phyloP scores from a whole-genome alignment of 2,329 filamentous ascomycete genomes.

The Diaporthe vaccinii region DNA sequence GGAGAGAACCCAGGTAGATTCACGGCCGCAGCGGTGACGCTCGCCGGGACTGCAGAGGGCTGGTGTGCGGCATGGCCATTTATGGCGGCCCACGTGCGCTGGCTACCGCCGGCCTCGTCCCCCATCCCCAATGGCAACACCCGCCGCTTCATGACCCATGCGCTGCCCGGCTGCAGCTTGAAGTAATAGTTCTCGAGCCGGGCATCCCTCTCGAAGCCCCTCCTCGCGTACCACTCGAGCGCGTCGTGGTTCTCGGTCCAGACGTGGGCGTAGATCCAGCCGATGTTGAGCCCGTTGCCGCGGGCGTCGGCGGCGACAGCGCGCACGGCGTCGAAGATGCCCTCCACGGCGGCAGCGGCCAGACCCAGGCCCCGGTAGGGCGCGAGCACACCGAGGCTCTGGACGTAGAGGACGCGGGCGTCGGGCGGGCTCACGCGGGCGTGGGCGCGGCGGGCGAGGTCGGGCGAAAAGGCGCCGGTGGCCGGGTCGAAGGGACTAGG shows the following conservation, averaged over 20 bases:
- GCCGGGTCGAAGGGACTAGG: slow-evolving; percentile 54
- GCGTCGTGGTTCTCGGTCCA: slow-evolving; percentile 77
- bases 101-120: neutral
- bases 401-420: slow-evolving; percentile 71
- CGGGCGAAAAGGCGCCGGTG: slow-evolving; percentile 40
- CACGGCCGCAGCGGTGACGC: slow-evolving; percentile 48
- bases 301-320: slow-evolving; percentile 49
- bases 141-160: slow-evolving; percentile 69
- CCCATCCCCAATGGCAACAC: slow-evolving; percentile 48
- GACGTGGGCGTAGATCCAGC: slow-evolving; percentile 69
- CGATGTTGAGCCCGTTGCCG: slow-evolving; percentile 24
- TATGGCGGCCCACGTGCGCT: slow-evolving; percentile 40
- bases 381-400: slow-evolving; percentile 73
- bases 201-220: slow-evolving; percentile 67
- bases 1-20: slow-evolving; percentile 43
- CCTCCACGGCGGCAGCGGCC: slow-evolving; percentile 68
- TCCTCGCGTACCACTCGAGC: slow-evolving; percentile 71
- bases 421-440: slow-evolving; percentile 43
- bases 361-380: slow-evolving; percentile 74
- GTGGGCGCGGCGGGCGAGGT: slow-evolving; percentile 34
- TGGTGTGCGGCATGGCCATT: neutral
- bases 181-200: slow-evolving; percentile 72
- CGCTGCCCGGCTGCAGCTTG: slow-evolving; percentile 71
- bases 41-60: slow-evolving; percentile 37
- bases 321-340: slow-evolving; percentile 58